A percentile compares a stretch with the other conserved stretches of the same genome.
phyloP scores from a whole-genome alignment of 345 rosid species.

The Populus euphratica region DNA sequence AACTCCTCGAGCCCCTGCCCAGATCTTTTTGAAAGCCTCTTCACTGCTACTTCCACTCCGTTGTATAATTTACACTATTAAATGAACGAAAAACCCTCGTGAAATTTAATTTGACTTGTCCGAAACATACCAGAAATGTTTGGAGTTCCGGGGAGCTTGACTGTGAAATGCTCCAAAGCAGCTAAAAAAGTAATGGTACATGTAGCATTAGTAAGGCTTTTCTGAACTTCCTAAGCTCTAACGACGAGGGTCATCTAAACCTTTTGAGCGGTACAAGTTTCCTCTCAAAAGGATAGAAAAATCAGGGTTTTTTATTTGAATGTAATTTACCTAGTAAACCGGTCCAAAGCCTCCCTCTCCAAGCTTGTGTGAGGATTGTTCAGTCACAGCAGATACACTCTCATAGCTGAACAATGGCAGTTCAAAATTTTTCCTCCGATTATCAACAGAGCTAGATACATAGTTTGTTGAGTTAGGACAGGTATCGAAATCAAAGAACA shows the following conservation, averaged over 20 bases:
- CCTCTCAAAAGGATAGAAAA: neutral
- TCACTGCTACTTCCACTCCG: neutral
- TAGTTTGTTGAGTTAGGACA: neutral
- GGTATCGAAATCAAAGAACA: neutral
- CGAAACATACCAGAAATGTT: neutral
- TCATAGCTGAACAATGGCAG: neutral
- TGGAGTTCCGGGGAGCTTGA: neutral
- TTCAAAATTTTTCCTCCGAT: neutral
- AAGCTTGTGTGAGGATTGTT: neutral
- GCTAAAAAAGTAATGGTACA: neutral
- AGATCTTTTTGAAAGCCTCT: neutral
- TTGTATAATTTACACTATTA: neutral
- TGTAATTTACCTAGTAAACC: neutral
- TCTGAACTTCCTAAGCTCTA: neutral
- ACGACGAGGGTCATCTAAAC: neutral
- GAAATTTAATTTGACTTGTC: no score
- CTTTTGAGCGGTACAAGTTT: neutral
- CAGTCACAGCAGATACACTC: slow-evolving; percentile 1
- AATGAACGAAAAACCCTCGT: neutral
- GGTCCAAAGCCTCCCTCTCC: slow-evolving; percentile 1
- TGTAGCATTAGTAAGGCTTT: neutral
- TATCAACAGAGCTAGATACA: neutral
- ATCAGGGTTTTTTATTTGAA: neutral
- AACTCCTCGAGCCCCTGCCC: neutral
- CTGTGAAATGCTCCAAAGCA: no score